phyloP scores from a whole-genome alignment of 169 alveolate species.

The Eimeria mitis region DNA sequence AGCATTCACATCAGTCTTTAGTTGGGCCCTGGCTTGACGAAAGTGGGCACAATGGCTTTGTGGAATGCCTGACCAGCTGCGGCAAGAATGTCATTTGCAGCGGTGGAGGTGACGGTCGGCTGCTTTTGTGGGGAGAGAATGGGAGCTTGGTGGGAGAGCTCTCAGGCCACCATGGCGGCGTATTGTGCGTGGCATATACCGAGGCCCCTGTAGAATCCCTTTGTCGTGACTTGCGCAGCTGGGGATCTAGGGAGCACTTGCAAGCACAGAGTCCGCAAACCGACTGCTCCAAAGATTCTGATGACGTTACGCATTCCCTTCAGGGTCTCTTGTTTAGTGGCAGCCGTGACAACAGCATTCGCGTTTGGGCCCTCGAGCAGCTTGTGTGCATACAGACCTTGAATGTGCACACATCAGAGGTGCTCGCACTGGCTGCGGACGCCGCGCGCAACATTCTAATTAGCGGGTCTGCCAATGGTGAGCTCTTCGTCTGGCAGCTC shows the following conservation, averaged over 20 bases:
- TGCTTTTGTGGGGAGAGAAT: conserved; percentile 63
- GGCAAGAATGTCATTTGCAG: conserved; percentile 70
- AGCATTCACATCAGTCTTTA: conserved; percentile 35
- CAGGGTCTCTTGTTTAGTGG: conserved; percentile 78
- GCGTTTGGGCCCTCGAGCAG: conserved; percentile 82
- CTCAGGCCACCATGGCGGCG: conserved; percentile 81
- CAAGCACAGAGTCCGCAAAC: conserved; percentile 39
- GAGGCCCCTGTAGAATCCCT: conserved; percentile 50
- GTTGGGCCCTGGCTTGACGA: conserved; percentile 74
- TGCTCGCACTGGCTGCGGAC: conserved; percentile 76
- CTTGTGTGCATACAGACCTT: conserved; percentile 77
- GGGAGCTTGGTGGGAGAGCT: conserved; percentile 78
- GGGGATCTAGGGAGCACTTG: conserved; percentile 7
- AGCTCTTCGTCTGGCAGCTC: conserved; percentile 78
- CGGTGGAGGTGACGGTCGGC: conserved; percentile 83
- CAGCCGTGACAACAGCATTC: conserved; percentile 81
- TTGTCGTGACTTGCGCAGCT: conserved; percentile 51
- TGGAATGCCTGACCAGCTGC: conserved; percentile 78
- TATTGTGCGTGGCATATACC: conserved; percentile 70
- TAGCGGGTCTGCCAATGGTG: conserved; percentile 82
- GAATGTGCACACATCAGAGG: conserved; percentile 76
- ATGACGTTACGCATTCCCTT: background rate
- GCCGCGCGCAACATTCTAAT: conserved; percentile 59
- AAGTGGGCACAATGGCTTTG: conserved; percentile 80
- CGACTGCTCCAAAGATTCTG: conserved; percentile 12